Percentiles rank a stretch among this genome's conserved stretches.
phyloP scores from a whole-genome alignment of 2,329 filamentous ascomycete species.

The Paraphoma sp. region DNA sequence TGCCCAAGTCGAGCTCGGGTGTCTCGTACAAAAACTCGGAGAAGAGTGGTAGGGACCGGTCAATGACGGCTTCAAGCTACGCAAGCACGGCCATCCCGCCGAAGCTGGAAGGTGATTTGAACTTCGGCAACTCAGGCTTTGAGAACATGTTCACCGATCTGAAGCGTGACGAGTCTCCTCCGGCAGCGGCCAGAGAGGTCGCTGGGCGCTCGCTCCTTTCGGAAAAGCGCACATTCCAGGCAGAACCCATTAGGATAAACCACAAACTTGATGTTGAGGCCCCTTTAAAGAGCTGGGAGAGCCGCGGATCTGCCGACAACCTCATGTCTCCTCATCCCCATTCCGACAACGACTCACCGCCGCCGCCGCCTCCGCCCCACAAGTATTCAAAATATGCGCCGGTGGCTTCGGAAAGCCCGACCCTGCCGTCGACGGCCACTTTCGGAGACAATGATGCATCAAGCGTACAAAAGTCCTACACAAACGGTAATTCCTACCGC shows the following conservation, averaged over 20 bases:
- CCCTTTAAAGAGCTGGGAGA: constrained; percentile 61
- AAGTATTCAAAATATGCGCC: constrained; percentile 43
- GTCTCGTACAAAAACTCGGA: constrained; percentile 24
- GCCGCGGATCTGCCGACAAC: constrained; percentile 58
- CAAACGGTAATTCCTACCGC: constrained; percentile 26
- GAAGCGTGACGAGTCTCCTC: constrained; percentile 39
- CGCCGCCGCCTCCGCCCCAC: constrained; percentile 42
- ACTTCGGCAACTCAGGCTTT: constrained; percentile 42
- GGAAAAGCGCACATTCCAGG: constrained; percentile 44
- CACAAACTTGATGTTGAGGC: constrained; percentile 53
- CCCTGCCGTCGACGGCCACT: constrained; percentile 26
- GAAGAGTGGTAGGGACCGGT: constrained; percentile 33
- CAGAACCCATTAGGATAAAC: constrained; percentile 54
- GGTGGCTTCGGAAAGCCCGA: constrained; percentile 42
- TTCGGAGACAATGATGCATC: constrained; percentile 39
- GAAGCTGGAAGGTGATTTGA: constrained; percentile 53
- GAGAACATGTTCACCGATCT: constrained; percentile 59
- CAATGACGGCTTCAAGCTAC: constrained; percentile 58
- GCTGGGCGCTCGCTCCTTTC: constrained; percentile 43
- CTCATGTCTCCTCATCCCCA: constrained; percentile 53
- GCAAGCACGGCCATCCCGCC: constrained; percentile 60
- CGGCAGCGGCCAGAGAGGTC: constrained; percentile 29
- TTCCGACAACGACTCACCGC: constrained; percentile 43
- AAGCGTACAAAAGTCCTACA: constrained; percentile 36
- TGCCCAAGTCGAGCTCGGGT: constrained; percentile 32